Percentiles rank a stretch among this genome's conserved stretches.
Conservation (phyloP, 2,329 filamentous ascomycete species). For the Thielaviopsis cerberus region DNA sequence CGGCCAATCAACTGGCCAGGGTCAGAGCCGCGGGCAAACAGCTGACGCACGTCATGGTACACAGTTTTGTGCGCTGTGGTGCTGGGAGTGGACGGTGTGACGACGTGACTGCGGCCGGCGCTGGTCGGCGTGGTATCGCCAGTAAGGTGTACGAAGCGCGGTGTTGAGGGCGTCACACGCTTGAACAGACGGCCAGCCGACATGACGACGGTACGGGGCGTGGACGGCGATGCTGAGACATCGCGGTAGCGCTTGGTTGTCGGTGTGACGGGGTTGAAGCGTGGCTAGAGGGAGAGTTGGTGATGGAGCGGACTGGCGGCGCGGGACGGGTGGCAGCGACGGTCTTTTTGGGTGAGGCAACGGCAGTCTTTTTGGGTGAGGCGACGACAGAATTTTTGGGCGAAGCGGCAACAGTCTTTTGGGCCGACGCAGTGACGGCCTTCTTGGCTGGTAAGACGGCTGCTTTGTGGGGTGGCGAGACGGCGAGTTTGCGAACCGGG, state of each 20-base stretch:
- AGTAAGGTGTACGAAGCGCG: slow-evolving; percentile 16
- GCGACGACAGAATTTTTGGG: neutral
- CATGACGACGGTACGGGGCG: slow-evolving; percentile 69
- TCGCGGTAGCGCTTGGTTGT: slow-evolving; percentile 64
- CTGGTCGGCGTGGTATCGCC: neutral
- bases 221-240: slow-evolving; percentile 55
- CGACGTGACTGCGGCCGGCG: neutral
- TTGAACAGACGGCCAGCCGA: slow-evolving; percentile 57
- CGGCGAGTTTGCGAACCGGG: no score
- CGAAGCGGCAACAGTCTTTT: neutral
- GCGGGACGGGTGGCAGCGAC: neutral
- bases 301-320: neutral
- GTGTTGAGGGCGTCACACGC: slow-evolving; percentile 60
- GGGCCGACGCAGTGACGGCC: neutral
- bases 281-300: slow-evolving; percentile 8
- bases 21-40: slow-evolving; percentile 65
- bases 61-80: slow-evolving; percentile 31
- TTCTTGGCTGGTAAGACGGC: neutral
- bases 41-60: slow-evolving; percentile 70
- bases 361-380: neutral
- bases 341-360: slow-evolving; percentile 1
- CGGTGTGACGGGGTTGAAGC: slow-evolving; percentile 38
- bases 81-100: neutral
- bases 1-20: slow-evolving; percentile 62
- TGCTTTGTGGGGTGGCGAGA: no score